Percentiles rank a stretch among this genome's conserved stretches.
Evolutionary conservation across 768 basidiomycete genomes (phyloP).

Genomic region (Boletellus emodensis): DNA sequence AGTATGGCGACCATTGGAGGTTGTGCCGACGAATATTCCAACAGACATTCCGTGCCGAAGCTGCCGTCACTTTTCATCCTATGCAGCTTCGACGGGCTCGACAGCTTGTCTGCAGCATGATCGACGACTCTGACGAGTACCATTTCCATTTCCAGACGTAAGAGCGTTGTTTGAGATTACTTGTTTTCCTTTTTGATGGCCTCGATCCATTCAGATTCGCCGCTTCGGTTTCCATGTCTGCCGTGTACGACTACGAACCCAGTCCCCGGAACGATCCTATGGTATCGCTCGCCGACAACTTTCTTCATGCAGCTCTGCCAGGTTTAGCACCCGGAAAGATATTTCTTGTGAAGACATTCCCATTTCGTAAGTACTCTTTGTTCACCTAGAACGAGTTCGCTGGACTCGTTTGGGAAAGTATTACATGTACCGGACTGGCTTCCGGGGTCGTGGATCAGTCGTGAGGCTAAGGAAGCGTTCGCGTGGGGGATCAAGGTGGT

Average conservation of each 20-base stretch:
- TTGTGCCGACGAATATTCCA: constrained; percentile 3
- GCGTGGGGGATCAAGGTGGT: neutral
- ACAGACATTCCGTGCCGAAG: constrained; percentile 1
- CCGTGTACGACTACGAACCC: constrained; percentile 15
- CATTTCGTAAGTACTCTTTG: constrained; percentile 9
- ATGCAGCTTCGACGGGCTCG: neutral
- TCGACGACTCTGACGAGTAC: neutral
- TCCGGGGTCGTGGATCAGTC: constrained; percentile 38
- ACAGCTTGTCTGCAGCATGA: neutral
- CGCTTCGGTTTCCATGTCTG: constrained; percentile 2
- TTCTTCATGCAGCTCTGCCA: neutral
- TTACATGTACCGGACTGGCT: constrained; percentile 30
- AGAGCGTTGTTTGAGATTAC: neutral
- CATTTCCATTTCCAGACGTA: constrained; percentile 3
- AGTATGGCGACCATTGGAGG: neutral
- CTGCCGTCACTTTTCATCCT: neutral
- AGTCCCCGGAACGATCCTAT: constrained; percentile 4
- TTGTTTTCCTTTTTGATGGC: too few species aligned
- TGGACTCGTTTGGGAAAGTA: neutral
- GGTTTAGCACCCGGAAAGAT: constrained; percentile 1
- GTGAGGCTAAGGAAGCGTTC: constrained; percentile 19
- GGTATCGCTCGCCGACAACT: constrained; percentile 4
- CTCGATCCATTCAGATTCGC: constrained; percentile 19
- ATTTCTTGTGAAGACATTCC: constrained; percentile 5
- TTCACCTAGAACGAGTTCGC: neutral